A percentile compares a stretch with the other conserved stretches of the same genome.
phyloP scores from a whole-genome alignment of 371 early-diverging fungal species.

The Apophysomyces sp. region DNA sequence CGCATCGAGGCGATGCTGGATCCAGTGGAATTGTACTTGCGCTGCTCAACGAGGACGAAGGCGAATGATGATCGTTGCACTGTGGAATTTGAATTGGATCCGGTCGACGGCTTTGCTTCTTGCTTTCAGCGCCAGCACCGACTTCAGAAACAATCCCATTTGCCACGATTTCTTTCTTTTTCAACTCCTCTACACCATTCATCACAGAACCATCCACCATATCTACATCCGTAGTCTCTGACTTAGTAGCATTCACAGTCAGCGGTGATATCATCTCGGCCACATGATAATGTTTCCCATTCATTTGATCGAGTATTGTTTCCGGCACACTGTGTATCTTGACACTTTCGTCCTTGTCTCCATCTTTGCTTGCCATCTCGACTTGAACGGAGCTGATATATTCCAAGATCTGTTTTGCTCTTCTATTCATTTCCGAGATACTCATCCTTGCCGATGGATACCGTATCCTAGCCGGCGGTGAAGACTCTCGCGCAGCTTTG shows the following conservation, averaged over 20 bases:
- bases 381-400: slow-evolving; percentile 57
- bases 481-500: slow-evolving; percentile 16
- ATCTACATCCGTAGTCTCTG: neutral
- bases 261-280: neutral
- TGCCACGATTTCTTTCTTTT: neutral
- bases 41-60: slow-evolving; percentile 29
- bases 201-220: neutral
- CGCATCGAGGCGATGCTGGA: slow-evolving; percentile 2
- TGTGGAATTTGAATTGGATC: neutral
- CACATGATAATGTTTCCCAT: neutral
- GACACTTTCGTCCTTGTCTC: neutral
- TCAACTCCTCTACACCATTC: neutral
- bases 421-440: slow-evolving; percentile 56
- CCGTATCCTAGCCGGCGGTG: slow-evolving; percentile 46
- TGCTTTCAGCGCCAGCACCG: neutral
- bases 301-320: neutral
- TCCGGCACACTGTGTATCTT: neutral
- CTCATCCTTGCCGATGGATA: slow-evolving; percentile 47
- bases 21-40: slow-evolving; percentile 39
- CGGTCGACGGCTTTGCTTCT: neutral
- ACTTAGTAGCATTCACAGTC: neutral
- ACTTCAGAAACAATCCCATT: neutral
- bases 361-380: slow-evolving; percentile 36
- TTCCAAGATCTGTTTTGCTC: slow-evolving; percentile 55
- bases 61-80: slow-evolving; percentile 6